A percentile compares a stretch with the other conserved stretches of the same genome.
phyloP scores from a whole-genome alignment of 2,329 filamentous ascomycete species.

The Plenodomus tracheiphilus region DNA sequence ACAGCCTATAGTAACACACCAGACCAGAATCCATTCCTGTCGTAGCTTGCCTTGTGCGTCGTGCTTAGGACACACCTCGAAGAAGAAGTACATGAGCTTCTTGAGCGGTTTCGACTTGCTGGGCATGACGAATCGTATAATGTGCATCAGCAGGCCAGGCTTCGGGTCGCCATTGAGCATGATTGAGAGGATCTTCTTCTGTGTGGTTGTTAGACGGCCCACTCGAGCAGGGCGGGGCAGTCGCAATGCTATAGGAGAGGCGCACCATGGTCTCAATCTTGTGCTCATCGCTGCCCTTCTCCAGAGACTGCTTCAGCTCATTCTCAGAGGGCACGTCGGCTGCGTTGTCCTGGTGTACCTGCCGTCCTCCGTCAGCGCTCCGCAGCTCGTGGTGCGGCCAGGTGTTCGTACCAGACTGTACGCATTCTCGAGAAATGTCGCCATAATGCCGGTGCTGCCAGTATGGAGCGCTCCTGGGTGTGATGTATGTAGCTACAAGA shows the following conservation, averaged over 20 bases:
- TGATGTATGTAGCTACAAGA: slow-evolving; percentile 23
- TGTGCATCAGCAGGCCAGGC: slow-evolving; percentile 96
- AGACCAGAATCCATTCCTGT: slow-evolving; percentile 99
- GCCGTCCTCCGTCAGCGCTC: slow-evolving; percentile 34
- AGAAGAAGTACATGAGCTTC: slow-evolving; percentile 99
- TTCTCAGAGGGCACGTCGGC: slow-evolving; percentile 88
- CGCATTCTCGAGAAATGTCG: slow-evolving; percentile 88
- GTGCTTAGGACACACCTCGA: slow-evolving; percentile 97
- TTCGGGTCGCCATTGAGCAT: slow-evolving; percentile 99
- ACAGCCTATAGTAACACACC: slow-evolving; percentile 59
- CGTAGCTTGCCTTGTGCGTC: slow-evolving; percentile 92
- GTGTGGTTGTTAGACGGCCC: slow-evolving; percentile 25
- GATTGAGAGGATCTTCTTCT: slow-evolving; percentile 81
- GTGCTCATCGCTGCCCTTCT: slow-evolving; percentile 89
- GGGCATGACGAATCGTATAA: slow-evolving; percentile 99
- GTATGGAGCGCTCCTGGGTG: slow-evolving; percentile 2
- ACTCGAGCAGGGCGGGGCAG: slow-evolving; percentile 57
- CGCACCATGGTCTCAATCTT: slow-evolving; percentile 76
- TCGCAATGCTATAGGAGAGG: slow-evolving; percentile 13
- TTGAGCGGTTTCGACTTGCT: slow-evolving; percentile 95
- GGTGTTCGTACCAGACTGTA: slow-evolving; percentile 73
- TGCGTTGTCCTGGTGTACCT: slow-evolving; percentile 91
- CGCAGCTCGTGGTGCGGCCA: slow-evolving; percentile 30
- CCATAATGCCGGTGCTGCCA: slow-evolving; percentile 65
- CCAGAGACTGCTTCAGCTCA: slow-evolving; percentile 88